Evolutionary conservation across 345 rosid genomes (phyloP).

Genomic region (sweet orange (Citrus sinensis)): DVS_A1.0 CM039169.1:28266001-28266500

Average conservation of each 20-base stretch:
- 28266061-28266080: slow-evolving; percentile 71
- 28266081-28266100: slow-evolving; percentile 82
- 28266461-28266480: slow-evolving; percentile 38
- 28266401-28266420: not conserved
- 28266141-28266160: slow-evolving; percentile 86
- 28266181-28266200: slow-evolving; percentile 58
- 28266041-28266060: slow-evolving; percentile 61
- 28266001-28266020: slow-evolving; percentile 78
- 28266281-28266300: not conserved
- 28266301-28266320: not conserved
- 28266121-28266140: slow-evolving; percentile 73
- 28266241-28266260: slow-evolving; percentile 90
- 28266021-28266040: slow-evolving; percentile 71
- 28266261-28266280: not conserved
- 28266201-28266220: slow-evolving; percentile 37
- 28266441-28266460: not conserved
- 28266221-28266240: slow-evolving; percentile 52
- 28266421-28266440: not conserved
- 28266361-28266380: too few relatives aligned
- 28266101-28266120: slow-evolving; percentile 50
- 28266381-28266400: not conserved
- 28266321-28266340: not conserved
- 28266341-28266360: not conserved
- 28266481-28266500: slow-evolving; percentile 67
- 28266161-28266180: slow-evolving; percentile 61